Percentiles rank a stretch among this genome's conserved stretches.
These are phyloP conservation scores for Rosa lucieae DNA, from an alignment of 306 rosid genomes.

Conservation along the genomic window DNA sequence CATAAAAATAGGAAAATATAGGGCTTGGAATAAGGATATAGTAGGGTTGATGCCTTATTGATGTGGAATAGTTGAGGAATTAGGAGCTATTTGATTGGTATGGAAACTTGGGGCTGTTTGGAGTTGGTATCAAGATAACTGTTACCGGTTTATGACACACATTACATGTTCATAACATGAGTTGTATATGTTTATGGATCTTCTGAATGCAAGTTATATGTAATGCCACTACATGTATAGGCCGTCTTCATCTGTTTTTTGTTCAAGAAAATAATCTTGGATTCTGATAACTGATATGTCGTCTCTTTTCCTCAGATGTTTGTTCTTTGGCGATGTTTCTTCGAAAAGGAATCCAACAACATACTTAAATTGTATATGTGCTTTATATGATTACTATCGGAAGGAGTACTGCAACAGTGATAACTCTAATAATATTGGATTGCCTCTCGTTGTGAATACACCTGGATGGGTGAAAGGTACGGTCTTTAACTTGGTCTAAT, in stretches of 20 bases:
- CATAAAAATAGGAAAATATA: background rate
- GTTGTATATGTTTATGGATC: background rate
- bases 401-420: slow-evolving; percentile 46
- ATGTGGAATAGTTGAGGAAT: background rate
- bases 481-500: background rate
- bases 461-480: slow-evolving; percentile 98
- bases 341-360: slow-evolving; percentile 67
- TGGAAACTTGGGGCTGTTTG: background rate
- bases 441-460: slow-evolving; percentile 88
- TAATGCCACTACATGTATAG: background rate
- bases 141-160: background rate
- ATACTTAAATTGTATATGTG: slow-evolving; percentile 47
- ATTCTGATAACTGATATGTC: slow-evolving; percentile 19
- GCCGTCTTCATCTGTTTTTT: background rate
- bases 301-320: slow-evolving; percentile 45
- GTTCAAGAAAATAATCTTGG: background rate
- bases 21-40: background rate
- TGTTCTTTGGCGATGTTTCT: slow-evolving; percentile 87
- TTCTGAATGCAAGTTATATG: slow-evolving; percentile 7
- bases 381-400: slow-evolving; percentile 59
- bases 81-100: background rate
- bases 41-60: background rate
- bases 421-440: slow-evolving; percentile 35
- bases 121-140: background rate
- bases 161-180: slow-evolving; percentile 2